Conservation (phyloP, 2,329 filamentous ascomycete genomes). For the Aspergillus felis region DNA sequence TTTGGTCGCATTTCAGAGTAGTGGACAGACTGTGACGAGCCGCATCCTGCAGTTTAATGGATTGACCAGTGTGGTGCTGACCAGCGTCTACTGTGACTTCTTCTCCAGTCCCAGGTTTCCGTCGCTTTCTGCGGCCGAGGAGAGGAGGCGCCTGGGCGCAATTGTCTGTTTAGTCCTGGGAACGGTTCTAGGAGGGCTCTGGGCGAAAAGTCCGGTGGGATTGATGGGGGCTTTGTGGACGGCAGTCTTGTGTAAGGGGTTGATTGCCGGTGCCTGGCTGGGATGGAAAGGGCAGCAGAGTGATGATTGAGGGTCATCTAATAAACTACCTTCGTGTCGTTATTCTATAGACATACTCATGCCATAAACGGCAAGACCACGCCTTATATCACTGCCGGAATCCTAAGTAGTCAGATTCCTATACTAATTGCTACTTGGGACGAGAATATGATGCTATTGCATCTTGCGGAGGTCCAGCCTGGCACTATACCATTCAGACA, state of each 20-base stretch:
- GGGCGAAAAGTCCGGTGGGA: constrained; percentile 50
- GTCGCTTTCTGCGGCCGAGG: constrained; percentile 38
- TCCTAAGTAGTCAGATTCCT: too few species aligned
- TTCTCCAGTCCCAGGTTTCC: constrained; percentile 63
- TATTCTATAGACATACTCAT: too few species aligned
- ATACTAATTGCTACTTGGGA: too few species aligned
- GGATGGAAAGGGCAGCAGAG: constrained; percentile 53
- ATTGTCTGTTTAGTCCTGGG: constrained; percentile 52
- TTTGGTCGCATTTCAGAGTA: constrained; percentile 70
- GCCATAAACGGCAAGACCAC: too few species aligned
- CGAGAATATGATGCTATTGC: too few species aligned
- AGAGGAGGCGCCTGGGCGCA: constrained; percentile 51
- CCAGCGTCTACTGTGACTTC: constrained; percentile 76
- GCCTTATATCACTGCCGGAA: too few species aligned
- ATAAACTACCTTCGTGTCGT: too few species aligned
- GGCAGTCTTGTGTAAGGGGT: constrained; percentile 54
- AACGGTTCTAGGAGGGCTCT: constrained; percentile 52
- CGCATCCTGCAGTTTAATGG: constrained; percentile 65
- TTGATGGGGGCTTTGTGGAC: constrained; percentile 57
- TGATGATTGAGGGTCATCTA: background rate
- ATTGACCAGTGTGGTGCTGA: constrained; percentile 74
- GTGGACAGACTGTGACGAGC: constrained; percentile 73
- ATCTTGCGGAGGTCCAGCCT: too few species aligned
- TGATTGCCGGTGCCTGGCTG: constrained; percentile 57
- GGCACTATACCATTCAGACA: too few species aligned